These are phyloP conservation scores for Diutina sp. DNA, from an alignment of 1,139 yeast genomes.

Conservation along the genomic window DNA sequence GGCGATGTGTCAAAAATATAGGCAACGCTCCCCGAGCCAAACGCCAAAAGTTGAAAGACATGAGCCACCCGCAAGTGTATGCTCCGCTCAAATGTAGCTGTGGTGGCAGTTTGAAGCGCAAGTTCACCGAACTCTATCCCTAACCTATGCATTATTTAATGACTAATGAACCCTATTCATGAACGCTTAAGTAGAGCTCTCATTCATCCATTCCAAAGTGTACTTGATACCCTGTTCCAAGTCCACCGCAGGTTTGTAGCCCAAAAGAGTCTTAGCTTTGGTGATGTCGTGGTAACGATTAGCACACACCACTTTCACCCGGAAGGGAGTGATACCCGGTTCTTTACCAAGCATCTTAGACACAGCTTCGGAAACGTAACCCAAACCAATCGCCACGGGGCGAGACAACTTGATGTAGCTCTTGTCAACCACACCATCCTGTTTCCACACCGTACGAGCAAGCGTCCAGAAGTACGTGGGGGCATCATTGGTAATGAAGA, in stretches of 20 bases:
- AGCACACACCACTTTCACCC: conserved; percentile 92
- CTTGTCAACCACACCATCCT: conserved; percentile 74
- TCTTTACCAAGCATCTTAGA: conserved; percentile 65
- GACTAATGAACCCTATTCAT: not conserved
- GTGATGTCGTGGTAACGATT: conserved; percentile 84
- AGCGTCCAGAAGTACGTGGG: conserved; percentile 97
- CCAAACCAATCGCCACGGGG: conserved; percentile 65
- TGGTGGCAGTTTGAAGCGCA: not conserved
- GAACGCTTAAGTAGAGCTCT: conserved; percentile 15
- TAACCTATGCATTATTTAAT: not conserved
- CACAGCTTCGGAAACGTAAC: conserved; percentile 65
- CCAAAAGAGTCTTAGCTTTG: conserved; percentile 70
- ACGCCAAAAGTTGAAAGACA: not conserved
- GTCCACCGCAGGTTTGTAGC: conserved; percentile 69
- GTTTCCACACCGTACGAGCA: conserved; percentile 95
- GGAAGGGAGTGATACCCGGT: conserved; percentile 91
- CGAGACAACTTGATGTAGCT: conserved; percentile 57
- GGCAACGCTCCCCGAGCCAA: conserved; percentile 12
- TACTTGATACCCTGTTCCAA: conserved; percentile 72
- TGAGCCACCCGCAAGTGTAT: not conserved
- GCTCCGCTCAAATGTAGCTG: not conserved
- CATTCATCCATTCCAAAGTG: conserved; percentile 86
- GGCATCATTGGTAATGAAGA: conserved; percentile 84
- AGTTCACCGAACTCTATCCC: not conserved
- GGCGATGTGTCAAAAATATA: conserved; percentile 61